Conservation (phyloP, 768 basidiomycete species). For the Hypsizygus marmoreus region DNA sequence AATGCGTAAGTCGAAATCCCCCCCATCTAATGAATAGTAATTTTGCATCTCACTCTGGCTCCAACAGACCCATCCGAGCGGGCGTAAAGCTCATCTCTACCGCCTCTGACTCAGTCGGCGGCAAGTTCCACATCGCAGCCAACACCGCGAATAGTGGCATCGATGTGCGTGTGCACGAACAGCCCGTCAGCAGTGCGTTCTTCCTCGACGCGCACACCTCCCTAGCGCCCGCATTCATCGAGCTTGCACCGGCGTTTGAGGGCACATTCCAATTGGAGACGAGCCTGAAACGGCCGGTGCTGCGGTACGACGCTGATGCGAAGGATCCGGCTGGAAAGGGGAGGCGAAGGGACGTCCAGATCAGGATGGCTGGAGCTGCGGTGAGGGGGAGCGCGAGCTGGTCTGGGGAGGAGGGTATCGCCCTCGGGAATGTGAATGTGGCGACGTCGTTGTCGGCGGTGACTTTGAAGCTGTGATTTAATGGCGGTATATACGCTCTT, state of each 20-base stretch:
- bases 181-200: slow-evolving; percentile 17
- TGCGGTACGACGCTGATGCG: slow-evolving; percentile 1
- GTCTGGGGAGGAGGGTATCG: slow-evolving; percentile 5
- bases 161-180: slow-evolving; percentile 12
- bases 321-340: slow-evolving; percentile 21
- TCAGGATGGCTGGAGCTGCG: background rate
- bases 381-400: slow-evolving; percentile 13
- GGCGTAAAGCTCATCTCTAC: slow-evolving; percentile 10
- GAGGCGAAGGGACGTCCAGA: slow-evolving; percentile 13
- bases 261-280: slow-evolving; percentile 17
- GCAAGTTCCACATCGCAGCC: slow-evolving; percentile 17
- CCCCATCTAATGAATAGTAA: too few relatives aligned
- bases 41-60: too few relatives aligned
- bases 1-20: slow-evolving; percentile 53
- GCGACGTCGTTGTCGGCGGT: slow-evolving; percentile 15
- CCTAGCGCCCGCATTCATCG: slow-evolving; percentile 10
- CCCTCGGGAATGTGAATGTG: slow-evolving; percentile 9
- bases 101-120: background rate
- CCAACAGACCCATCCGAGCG: slow-evolving; percentile 8
- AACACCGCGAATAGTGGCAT: slow-evolving; percentile 13
- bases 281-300: slow-evolving; percentile 3
- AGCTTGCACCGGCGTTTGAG: slow-evolving; percentile 20
- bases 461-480: slow-evolving; percentile 9
- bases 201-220: slow-evolving; percentile 20
- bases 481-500: background rate